These are phyloP conservation scores for Polyplosphaeria fusca DNA, from an alignment of 495 filamentous ascomycete genomes.

Conservation along the genomic window DNA sequence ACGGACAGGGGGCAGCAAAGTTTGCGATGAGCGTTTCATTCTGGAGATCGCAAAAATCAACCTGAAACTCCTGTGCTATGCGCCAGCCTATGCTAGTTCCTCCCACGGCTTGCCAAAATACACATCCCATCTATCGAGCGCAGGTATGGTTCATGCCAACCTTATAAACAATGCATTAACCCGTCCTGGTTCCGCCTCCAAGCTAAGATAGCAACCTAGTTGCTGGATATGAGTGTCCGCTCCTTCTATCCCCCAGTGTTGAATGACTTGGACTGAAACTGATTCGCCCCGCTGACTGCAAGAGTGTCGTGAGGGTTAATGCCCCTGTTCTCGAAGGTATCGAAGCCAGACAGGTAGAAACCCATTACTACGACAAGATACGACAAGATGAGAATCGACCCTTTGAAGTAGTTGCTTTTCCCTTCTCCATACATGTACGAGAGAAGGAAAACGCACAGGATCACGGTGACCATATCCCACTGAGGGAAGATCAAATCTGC, in stretches of 20 bases:
- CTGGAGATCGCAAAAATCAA: too few relatives aligned
- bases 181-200: background rate
- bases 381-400: constrained; percentile 87
- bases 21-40: too few relatives aligned
- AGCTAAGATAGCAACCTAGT: background rate
- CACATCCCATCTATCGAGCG: background rate
- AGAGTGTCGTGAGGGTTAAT: constrained; percentile 36
- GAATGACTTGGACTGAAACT: constrained; percentile 27
- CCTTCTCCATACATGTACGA: constrained; percentile 98
- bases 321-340: constrained; percentile 57
- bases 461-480: constrained; percentile 98
- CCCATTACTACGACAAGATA: constrained; percentile 91
- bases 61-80: constrained; percentile 19
- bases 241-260: constrained; percentile 21
- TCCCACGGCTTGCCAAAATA: background rate
- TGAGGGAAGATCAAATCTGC: constrained; percentile 91
- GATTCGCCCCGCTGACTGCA: constrained; percentile 24
- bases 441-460: constrained; percentile 93
- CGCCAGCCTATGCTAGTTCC: background rate
- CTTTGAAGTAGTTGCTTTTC: constrained; percentile 92
- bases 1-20: too few relatives aligned
- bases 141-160: background rate
- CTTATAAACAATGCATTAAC: constrained; percentile 5
- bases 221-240: constrained; percentile 5
- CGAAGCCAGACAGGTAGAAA: constrained; percentile 83